Evolutionary conservation across 805 yeast species (phyloP).

Genomic region (Kodamaea laetipori): DNA sequence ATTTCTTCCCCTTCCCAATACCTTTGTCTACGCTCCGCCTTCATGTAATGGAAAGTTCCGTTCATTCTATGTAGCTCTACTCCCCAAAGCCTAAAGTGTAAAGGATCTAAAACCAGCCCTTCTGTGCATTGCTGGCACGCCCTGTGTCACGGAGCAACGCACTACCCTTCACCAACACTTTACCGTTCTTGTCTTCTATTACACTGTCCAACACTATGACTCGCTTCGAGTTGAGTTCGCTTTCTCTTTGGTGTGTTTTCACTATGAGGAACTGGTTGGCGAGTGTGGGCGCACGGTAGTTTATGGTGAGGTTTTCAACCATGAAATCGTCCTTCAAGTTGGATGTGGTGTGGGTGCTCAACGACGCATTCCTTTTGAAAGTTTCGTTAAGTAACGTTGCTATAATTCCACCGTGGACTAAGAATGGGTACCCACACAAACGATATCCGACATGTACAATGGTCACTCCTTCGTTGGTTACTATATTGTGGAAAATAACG

Average conservation of each 20-base stretch:
- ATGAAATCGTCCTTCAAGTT: constrained; percentile 39
- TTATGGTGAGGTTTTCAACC: constrained; percentile 49
- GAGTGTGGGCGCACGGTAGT: constrained; percentile 70
- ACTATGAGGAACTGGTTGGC: constrained; percentile 77
- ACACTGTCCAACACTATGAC: constrained; percentile 49
- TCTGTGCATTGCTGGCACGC: constrained; percentile 23
- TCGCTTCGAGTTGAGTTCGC: constrained; percentile 29
- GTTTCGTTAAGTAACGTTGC: constrained; percentile 81
- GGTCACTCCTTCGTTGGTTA: constrained; percentile 60
- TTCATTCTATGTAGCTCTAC: no score
- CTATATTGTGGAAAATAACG: constrained; percentile 58
- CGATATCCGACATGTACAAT: constrained; percentile 76
- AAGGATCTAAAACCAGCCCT: constrained; percentile 8
- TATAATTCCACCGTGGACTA: constrained; percentile 86
- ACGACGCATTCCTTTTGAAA: constrained; percentile 55
- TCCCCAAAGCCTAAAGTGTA: no score
- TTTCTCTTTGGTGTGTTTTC: constrained; percentile 45
- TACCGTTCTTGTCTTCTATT: constrained; percentile 55
- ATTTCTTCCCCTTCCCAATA: background rate
- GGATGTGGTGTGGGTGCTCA: constrained; percentile 36
- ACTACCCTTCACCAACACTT: constrained; percentile 56
- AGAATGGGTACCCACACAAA: constrained; percentile 82
- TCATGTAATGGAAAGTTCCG: no score
- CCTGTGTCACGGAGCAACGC: constrained; percentile 50
- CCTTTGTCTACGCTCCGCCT: background rate